A percentile compares a stretch with the other conserved stretches of the same genome.
Conservation (phyloP, 1,284 basidiomycete species). For the Athelia psychrophila region DNA sequence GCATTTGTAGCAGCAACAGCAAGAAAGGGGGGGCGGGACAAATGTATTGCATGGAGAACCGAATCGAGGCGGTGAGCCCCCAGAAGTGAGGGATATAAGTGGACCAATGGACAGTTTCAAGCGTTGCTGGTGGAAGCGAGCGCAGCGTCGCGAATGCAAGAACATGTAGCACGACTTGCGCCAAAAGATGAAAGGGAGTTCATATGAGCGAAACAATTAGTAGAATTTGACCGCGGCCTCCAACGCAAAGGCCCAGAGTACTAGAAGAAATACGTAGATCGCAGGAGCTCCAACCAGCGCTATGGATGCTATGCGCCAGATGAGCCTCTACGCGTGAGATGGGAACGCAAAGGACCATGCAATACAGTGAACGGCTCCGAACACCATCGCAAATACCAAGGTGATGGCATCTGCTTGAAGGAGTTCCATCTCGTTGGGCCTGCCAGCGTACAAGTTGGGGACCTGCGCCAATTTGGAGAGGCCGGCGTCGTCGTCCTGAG, state of each 20-base stretch:
- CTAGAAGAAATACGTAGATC: background rate
- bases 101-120: conserved; percentile 5
- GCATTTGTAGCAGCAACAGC: no score
- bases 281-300: conserved; percentile 2
- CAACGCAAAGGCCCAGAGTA: no score
- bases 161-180: conserved; percentile 1
- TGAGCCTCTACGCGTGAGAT: background rate
- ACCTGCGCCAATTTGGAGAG: background rate
- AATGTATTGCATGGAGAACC: no score
- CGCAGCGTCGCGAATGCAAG: conserved; percentile 6
- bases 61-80: no score
- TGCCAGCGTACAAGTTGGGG: background rate
- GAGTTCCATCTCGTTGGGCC: background rate
- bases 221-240: no score
- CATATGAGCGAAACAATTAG: no score
- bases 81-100: conserved; percentile 8
- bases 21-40: no score
- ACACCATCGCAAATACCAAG: background rate
- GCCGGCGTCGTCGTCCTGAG: background rate
- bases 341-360: conserved; percentile 8
- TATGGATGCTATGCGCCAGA: conserved; percentile 4
- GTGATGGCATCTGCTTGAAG: background rate
- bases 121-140: conserved; percentile 1
- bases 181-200: conserved; percentile 1
- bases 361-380: conserved; percentile 12